Evolutionary conservation across 345 rosid species (phyloP), one percentile per base, ranked within the genome.

Genomic region (Gossypium raimondii): DNA sequence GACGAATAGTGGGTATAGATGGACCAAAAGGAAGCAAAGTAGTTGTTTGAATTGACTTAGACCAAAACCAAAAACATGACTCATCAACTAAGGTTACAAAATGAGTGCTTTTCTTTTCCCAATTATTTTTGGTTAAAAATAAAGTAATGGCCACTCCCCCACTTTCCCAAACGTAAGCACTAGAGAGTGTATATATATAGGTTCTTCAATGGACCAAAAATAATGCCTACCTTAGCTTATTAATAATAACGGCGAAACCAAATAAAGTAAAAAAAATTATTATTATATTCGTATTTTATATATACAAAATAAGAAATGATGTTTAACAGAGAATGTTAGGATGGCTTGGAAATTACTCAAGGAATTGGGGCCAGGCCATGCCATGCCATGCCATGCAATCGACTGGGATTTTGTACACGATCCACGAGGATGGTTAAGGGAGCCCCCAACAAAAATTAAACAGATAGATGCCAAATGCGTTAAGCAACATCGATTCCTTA

Each of bases 321-420:
- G 43, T 57, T 55, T 74, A 73, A 75, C 80, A 79, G 83, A 84
- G 88, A 89, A 88, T 89, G 88, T 84, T 81, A 79, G 75, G 83
- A 75, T 82, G 77, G 76, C 97, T 93, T 87, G 5, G 83, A 70
- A 68, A 67, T 84, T 78, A 93, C 94, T 85, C 91, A 82, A 89
- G 43, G 75, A 81, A 47, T 81, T 80, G 74, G 73, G 76, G 50
- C 50, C 50, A 45, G 1, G 24, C 24, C 7, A 51, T 16, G 18
- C 80, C 78, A 66, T 44, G 10, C 9, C 9, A 53, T 17, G 22
- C 80, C 81, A 68, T 57, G 62, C 62, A 57, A 59, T 59, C 38
- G 64, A 75, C 81, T 78, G 16, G 67, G 82, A 73, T 62, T 57
- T 34, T 72, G 16, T 67, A 24, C 80, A 63, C 72, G 41, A 18